These are phyloP conservation scores for Candida sanyaensis DNA, from an alignment of 1,139 yeast genomes.

Conservation along the genomic window DNA sequence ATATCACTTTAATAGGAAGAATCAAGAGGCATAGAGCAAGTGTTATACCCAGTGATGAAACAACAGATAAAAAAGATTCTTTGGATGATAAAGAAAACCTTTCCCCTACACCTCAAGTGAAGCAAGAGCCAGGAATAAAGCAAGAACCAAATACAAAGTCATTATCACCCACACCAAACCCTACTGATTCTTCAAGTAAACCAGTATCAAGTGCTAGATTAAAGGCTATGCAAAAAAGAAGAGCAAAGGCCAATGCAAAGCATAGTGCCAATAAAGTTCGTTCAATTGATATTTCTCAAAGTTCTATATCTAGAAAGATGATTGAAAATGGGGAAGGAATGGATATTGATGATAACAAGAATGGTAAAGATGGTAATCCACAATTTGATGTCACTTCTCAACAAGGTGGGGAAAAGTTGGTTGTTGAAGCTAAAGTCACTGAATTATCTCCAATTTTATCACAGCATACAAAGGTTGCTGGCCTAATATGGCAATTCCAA, in stretches of 20 bases:
- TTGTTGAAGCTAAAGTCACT: conserved; percentile 75
- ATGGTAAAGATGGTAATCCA: conserved; percentile 12
- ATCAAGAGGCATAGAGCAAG: conserved; percentile 33
- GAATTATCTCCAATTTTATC: conserved; percentile 71
- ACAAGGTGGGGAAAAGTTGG: conserved; percentile 77
- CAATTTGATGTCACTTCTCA: conserved; percentile 72
- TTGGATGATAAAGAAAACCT: conserved; percentile 3
- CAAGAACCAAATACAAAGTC: conserved; percentile 12
- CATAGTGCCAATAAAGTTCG: conserved; percentile 50
- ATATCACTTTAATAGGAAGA: conserved; percentile 27
- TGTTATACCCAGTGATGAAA: conserved; percentile 13
- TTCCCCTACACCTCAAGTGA: conserved; percentile 5
- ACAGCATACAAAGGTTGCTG: conserved; percentile 74
- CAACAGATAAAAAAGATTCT: conserved; percentile 9
- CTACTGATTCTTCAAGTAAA: conserved; percentile 18
- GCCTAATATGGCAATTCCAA: conserved; percentile 91
- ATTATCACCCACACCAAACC: conserved; percentile 14
- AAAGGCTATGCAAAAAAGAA: conserved; percentile 90
- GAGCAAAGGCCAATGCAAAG: conserved; percentile 82
- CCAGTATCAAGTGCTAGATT: conserved; percentile 71
- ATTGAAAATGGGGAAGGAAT: conserved; percentile 28
- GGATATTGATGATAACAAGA: conserved; percentile 17
- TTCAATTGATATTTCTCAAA: conserved; percentile 76
- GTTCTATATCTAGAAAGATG: conserved; percentile 68
- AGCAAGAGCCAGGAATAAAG: conserved; percentile 11